Evolutionary conservation across 2,329 filamentous ascomycete species (phyloP).

Genomic region (Diplodia scrobiculata): DNA sequence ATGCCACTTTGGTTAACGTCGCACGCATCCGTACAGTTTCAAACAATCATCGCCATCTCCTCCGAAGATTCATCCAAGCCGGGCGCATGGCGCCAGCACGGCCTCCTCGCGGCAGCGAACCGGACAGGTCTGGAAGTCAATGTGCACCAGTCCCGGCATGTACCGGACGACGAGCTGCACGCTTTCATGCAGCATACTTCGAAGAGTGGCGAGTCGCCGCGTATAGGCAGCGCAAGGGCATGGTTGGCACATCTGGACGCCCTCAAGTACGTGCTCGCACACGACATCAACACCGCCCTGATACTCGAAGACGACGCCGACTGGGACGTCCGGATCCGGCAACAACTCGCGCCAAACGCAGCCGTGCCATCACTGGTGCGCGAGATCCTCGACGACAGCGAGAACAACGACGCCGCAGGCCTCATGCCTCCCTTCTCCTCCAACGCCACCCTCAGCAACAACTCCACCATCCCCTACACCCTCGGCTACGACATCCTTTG

Average conservation of each 20-base stretch:
- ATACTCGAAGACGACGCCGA: slow-evolving; percentile 35
- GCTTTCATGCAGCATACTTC: slow-evolving; percentile 5
- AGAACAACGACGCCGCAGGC: background rate
- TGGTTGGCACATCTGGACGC: slow-evolving; percentile 28
- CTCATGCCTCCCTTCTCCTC: background rate
- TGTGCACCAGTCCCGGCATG: slow-evolving; percentile 18
- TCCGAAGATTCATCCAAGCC: slow-evolving; percentile 22
- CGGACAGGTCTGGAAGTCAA: slow-evolving; percentile 22
- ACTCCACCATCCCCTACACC: slow-evolving; percentile 36
- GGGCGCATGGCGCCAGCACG: slow-evolving; percentile 24
- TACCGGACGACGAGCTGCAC: slow-evolving; percentile 20
- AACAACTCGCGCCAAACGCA: slow-evolving; percentile 30
- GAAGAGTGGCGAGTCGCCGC: slow-evolving; percentile 7
- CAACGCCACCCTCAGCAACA: background rate
- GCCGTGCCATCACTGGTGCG: slow-evolving; percentile 6
- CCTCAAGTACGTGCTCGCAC: slow-evolving; percentile 18
- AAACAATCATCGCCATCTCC: slow-evolving; percentile 27
- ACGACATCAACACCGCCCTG: slow-evolving; percentile 31
- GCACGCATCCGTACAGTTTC: slow-evolving; percentile 7
- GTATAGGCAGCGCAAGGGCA: slow-evolving; percentile 17
- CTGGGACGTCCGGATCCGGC: slow-evolving; percentile 34
- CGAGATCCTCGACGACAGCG: background rate
- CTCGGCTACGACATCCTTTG: slow-evolving; percentile 44
- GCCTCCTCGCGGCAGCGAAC: slow-evolving; percentile 20
- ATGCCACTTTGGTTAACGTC: background rate